Percentiles rank a stretch among this genome's conserved stretches.
These are phyloP conservation scores for Xylaria curta DNA, from an alignment of 495 filamentous ascomycete genomes.

Conservation along the genomic window DNA sequence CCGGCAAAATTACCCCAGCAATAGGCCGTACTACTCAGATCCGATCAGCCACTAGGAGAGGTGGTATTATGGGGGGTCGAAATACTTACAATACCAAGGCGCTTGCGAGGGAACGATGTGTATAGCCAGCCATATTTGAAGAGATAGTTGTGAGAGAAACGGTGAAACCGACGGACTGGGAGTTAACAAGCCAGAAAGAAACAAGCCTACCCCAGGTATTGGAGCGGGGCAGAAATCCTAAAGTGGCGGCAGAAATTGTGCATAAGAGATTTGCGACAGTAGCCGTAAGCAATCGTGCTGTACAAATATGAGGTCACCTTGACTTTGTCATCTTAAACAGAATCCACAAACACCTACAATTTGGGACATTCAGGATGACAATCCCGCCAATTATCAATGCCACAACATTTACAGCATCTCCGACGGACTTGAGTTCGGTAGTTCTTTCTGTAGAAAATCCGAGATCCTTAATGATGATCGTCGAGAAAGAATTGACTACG, in stretches of 20 bases:
- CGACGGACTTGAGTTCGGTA: conserved; percentile 34
- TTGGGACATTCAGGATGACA: conserved; percentile 31
- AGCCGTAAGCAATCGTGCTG: conserved; percentile 29
- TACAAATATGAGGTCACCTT: background rate
- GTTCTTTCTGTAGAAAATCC: conserved; percentile 33
- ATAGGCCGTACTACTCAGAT: conserved; percentile 14
- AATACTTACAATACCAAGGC: conserved; percentile 22
- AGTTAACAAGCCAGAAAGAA: conserved; percentile 23
- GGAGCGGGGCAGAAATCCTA: conserved; percentile 19
- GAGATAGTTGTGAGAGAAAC: conserved; percentile 21
- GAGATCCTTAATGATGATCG: conserved; percentile 35
- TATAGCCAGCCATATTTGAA: conserved; percentile 27
- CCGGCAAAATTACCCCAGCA: conserved; percentile 28
- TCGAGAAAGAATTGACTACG: conserved; percentile 37
- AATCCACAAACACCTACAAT: conserved; percentile 7
- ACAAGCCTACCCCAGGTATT: conserved; percentile 27
- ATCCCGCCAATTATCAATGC: conserved; percentile 27
- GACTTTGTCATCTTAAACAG: background rate
- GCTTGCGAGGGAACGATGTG: conserved; percentile 26
- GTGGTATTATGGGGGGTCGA: background rate
- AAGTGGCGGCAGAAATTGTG: conserved; percentile 25
- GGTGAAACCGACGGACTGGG: conserved; percentile 26
- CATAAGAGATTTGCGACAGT: conserved; percentile 35
- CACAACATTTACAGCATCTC: conserved; percentile 35
- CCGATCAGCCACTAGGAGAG: background rate